Percentiles rank a stretch among this genome's conserved stretches.
Evolutionary conservation across 2,329 filamentous ascomycete genomes (phyloP).

Genomic region (Cordyceps tenuipes): DNA sequence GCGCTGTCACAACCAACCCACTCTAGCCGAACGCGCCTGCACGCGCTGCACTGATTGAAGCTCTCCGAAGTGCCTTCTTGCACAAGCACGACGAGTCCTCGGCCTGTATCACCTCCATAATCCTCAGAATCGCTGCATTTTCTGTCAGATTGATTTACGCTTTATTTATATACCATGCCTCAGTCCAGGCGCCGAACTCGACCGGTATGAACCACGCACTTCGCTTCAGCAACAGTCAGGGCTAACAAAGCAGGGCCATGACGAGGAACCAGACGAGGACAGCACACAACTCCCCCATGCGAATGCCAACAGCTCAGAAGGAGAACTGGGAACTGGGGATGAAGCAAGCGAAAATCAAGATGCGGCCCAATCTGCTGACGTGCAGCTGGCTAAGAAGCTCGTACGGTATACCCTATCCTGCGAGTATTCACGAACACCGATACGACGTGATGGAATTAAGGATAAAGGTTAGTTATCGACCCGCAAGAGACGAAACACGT

Average conservation of each 20-base stretch:
- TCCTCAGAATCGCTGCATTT: too few relatives aligned
- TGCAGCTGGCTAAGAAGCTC: conserved; percentile 55
- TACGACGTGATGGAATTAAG: conserved; percentile 53
- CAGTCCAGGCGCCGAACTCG: conserved; percentile 23
- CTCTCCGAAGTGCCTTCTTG: background rate
- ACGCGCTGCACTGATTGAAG: conserved; percentile 1
- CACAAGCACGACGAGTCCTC: background rate
- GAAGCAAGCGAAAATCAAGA: conserved; percentile 26
- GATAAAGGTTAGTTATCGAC: conserved; percentile 44
- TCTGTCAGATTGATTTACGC: background rate
- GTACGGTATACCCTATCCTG: conserved; percentile 60
- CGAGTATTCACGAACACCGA: conserved; percentile 53
- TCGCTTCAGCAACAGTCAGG: background rate
- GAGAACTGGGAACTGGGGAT: conserved; percentile 30
- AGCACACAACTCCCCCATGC: conserved; percentile 24
- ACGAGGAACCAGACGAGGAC: conserved; percentile 27
- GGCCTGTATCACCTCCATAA: background rate
- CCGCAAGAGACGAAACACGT: conserved; percentile 8
- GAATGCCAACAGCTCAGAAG: conserved; percentile 23
- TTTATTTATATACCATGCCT: background rate
- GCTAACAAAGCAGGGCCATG: conserved; percentile 17
- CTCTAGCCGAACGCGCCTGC: background rate
- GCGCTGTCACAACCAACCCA: background rate
- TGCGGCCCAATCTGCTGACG: conserved; percentile 33
- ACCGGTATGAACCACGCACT: conserved; percentile 18